Conservation (phyloP, 495 filamentous ascomycete genomes). For the Aspergillus sclerotioniger region DNA sequence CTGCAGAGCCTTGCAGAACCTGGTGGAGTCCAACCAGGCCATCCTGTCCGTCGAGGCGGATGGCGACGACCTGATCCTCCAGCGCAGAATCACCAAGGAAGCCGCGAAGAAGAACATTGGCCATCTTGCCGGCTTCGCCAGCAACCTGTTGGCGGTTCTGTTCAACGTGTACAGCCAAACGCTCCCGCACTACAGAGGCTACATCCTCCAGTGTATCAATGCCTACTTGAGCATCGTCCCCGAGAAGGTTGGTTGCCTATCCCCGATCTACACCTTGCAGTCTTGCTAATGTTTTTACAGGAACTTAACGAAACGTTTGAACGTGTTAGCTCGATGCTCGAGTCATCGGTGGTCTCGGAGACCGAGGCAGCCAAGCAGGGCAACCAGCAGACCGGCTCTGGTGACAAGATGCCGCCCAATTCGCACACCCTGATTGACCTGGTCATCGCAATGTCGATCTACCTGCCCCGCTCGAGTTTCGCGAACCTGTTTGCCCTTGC, state of each 20-base stretch:
- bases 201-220: conserved; percentile 90
- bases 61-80: conserved; percentile 67
- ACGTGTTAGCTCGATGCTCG: conserved; percentile 80
- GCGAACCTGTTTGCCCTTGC: conserved; percentile 78
- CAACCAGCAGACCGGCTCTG: conserved; percentile 54
- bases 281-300: conserved; percentile 31
- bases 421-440: conserved; percentile 95
- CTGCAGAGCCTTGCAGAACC: conserved; percentile 76
- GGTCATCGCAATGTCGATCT: conserved; percentile 90
- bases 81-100: conserved; percentile 69
- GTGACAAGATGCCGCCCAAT: conserved; percentile 82
- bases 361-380: conserved; percentile 58
- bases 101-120: conserved; percentile 73
- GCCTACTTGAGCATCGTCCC: conserved; percentile 86
- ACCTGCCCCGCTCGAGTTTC: conserved; percentile 82
- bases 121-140: conserved; percentile 73
- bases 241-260: conserved; percentile 45
- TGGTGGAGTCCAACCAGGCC: conserved; percentile 88
- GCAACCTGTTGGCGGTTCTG: conserved; percentile 87
- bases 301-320: conserved; percentile 85
- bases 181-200: conserved; percentile 84
- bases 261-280: not conserved
- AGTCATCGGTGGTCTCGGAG: conserved; percentile 58
- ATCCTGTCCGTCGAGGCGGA: conserved; percentile 59
- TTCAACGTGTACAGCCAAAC: conserved; percentile 99